Base-by-base conservation (phyloP, 768 basidiomycete species). In the Tremella yokohamensis region DNA sequence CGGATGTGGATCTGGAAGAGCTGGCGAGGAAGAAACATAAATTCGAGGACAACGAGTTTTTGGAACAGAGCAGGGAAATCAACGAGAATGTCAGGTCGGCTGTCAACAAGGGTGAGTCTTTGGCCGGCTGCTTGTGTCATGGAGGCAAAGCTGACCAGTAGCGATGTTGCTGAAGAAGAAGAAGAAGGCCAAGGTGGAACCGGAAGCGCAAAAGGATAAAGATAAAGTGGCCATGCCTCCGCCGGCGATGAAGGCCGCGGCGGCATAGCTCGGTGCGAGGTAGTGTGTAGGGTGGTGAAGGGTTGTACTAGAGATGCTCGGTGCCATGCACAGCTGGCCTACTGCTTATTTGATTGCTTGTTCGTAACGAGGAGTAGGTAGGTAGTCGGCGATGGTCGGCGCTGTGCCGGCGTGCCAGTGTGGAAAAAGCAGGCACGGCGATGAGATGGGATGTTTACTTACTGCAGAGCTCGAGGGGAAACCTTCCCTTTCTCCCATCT, bases 81-180 rank as follows among this genome's bases (percentile, higher is more conserved):
- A 89, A 90, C 1, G 92, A 94, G 64, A 85, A 82, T 63, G 93
- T 97, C 25, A 89, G 89, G 80, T 90, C 82, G 56, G 94, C 94
- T 2, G 94, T 99, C 12, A 81, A 86, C 48, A 83, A 84, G 38
- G 94, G 90, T 90, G 73, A 64, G 82, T 77, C 15, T 45, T 18
- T 45, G 22, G 42, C n/a, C n/a, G n/a, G n/a, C n/a, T 54, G 53
- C 19, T 49, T 4, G 38, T 16, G 13, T 12, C 39, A 15, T 24
- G 11, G 20, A 29, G 44, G 19, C 2, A 2, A 56, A 11, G 22
- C 37, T 40, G 12, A 25, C 49, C 38, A n/a, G 15, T 49, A 73
- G 68, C 66, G 1, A 54, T 66, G 47, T 47, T 73, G 13, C 47
- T 73, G 22, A 73, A 70, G 62, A 68, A 68, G 56, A 70, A 69